Percentiles rank a stretch among this genome's conserved stretches.
Conservation (phyloP, 192 early-diverging fungal species). For the Mortierella hygrophila region DNA sequence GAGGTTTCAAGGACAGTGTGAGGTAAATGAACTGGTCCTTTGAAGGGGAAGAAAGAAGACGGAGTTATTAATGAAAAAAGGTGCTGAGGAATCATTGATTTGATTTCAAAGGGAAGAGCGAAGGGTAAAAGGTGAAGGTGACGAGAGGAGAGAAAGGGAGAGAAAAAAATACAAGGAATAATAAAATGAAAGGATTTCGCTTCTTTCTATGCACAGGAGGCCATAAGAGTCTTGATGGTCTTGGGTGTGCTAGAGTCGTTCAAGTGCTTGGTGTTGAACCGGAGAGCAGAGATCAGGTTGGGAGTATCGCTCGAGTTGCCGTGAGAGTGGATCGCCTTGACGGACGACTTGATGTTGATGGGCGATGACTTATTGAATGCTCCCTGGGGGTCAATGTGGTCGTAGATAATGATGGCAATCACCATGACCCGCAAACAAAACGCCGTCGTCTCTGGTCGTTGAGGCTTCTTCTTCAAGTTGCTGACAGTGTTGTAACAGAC, state of each 20-base stretch:
- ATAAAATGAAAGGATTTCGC: not conserved
- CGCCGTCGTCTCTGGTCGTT: conserved; percentile 69
- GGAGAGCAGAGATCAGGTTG: conserved; percentile 79
- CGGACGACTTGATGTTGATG: conserved; percentile 81
- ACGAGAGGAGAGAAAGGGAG: not conserved
- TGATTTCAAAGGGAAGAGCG: not conserved
- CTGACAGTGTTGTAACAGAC: conserved; percentile 85
- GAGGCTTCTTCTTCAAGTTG: conserved; percentile 71
- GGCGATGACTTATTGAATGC: conserved; percentile 82
- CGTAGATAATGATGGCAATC: conserved; percentile 89
- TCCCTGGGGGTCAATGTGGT: conserved; percentile 88
- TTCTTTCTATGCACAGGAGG: conserved; percentile 31
- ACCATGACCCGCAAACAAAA: conserved; percentile 92
- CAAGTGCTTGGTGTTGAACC: conserved; percentile 84
- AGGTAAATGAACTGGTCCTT: not conserved
- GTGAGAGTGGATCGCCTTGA: conserved; percentile 74
- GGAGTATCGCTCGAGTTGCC: conserved; percentile 66
- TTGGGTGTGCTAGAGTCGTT: conserved; percentile 87
- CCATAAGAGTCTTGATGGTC: conserved; percentile 67
- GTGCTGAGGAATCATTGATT: not conserved
- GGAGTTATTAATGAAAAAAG: not conserved
- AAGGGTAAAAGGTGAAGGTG: not conserved
- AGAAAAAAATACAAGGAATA: not conserved
- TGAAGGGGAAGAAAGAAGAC: not conserved
- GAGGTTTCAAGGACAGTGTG: not conserved